These are phyloP conservation scores for Penicillium sp. DNA, from an alignment of 2,329 filamentous ascomycete species.

Conservation along the genomic window DNA sequence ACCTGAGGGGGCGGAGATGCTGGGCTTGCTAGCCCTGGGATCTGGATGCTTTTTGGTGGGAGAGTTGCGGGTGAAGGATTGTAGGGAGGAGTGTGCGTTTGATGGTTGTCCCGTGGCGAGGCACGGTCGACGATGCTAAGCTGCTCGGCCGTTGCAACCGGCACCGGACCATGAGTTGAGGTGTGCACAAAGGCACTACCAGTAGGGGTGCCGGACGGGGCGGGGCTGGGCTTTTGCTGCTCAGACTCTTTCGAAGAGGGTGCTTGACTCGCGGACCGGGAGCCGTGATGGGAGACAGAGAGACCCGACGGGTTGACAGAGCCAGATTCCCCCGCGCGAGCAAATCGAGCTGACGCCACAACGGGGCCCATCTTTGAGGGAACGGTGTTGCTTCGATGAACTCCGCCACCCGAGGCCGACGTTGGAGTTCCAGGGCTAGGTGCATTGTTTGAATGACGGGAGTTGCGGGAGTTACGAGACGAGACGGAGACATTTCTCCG, in stretches of 20 bases:
- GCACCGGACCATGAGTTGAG: constrained; percentile 35
- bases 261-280: constrained; percentile 33
- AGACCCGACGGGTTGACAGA: constrained; percentile 48
- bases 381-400: constrained; percentile 86
- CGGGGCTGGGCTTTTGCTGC: constrained; percentile 7
- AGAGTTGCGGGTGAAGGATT: constrained; percentile 42
- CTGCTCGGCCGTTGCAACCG: constrained; percentile 22
- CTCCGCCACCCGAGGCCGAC: constrained; percentile 56
- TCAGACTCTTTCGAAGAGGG: constrained; percentile 24
- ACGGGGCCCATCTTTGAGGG: constrained; percentile 86
- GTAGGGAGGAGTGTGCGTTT: constrained; percentile 23
- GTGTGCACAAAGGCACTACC: constrained; percentile 33
- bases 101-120: constrained; percentile 45
- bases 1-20: constrained; percentile 42
- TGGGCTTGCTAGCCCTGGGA: constrained; percentile 32
- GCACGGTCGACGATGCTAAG: constrained; percentile 16
- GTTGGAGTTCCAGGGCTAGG: constrained; percentile 67
- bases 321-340: constrained; percentile 54
- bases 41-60: constrained; percentile 37
- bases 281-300: constrained; percentile 32
- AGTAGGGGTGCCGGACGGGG: constrained; percentile 15
- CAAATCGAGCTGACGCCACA: constrained; percentile 67
- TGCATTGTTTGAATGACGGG: constrained; percentile 69
- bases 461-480: constrained; percentile 79
- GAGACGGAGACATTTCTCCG: constrained; percentile 90